A percentile compares a stretch with the other conserved stretches of the same genome.
Conservation (phyloP, 73 alveolate species). For the Uronychia binucleata region DNA sequence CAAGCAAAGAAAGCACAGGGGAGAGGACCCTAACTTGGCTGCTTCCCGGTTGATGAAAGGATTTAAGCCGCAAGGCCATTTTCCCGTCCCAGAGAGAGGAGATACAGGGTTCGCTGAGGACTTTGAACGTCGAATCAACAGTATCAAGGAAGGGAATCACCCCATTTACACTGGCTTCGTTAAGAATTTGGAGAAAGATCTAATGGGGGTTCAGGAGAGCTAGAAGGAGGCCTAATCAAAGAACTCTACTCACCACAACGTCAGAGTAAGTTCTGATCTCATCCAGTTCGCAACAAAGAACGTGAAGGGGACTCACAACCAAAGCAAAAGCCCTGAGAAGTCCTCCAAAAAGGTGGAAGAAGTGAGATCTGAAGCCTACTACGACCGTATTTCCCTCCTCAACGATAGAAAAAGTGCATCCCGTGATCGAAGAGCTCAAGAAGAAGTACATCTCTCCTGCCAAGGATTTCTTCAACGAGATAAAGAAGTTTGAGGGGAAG, state of each 20-base stretch:
- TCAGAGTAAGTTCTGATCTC: background rate
- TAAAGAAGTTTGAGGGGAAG: background rate
- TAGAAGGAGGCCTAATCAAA: background rate
- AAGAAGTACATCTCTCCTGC: background rate
- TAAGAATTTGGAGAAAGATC: conserved; percentile 27
- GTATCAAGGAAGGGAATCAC: conserved; percentile 32
- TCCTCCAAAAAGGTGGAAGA: conserved; percentile 1
- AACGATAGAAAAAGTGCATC: background rate
- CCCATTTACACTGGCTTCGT: conserved; percentile 43
- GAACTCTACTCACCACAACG: background rate
- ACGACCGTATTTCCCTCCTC: too few species aligned
- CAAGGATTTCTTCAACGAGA: background rate
- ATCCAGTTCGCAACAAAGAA: too few species aligned
- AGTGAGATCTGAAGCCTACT: background rate
- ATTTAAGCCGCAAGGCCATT: background rate
- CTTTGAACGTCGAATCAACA: conserved; percentile 16
- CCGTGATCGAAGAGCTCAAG: background rate
- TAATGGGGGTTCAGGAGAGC: background rate
- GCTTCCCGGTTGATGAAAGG: background rate
- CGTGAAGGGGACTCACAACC: background rate
- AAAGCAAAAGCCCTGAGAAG: background rate
- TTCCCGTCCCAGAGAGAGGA: background rate
- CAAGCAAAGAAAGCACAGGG: background rate
- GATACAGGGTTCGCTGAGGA: conserved; percentile 41
- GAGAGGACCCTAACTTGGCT: background rate